These are phyloP conservation scores for Rubia balearica DNA, from an alignment of 305 asterid genomes.

Conservation along the genomic window DNA sequence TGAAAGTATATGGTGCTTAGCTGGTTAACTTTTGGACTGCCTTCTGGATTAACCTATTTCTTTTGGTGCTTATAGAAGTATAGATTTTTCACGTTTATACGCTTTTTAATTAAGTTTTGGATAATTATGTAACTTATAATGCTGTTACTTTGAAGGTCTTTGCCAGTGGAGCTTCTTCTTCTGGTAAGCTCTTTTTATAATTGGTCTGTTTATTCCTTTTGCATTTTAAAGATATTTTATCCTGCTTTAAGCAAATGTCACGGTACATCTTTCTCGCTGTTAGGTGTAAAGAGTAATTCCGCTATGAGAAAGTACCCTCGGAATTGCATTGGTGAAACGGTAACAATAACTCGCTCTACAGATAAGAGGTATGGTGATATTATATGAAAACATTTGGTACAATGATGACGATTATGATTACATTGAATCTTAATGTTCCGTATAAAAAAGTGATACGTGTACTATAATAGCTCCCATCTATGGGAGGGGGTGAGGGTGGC, in stretches of 20 bases:
- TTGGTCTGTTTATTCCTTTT: slow-evolving; percentile 8
- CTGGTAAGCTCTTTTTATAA: slow-evolving; percentile 35
- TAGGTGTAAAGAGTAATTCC: slow-evolving; percentile 38
- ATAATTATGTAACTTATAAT: slow-evolving; percentile 22
- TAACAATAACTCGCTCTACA: slow-evolving; percentile 40
- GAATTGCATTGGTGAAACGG: slow-evolving; percentile 65
- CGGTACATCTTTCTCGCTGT: slow-evolving; percentile 2
- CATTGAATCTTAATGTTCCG: background rate
- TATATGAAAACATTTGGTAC: background rate
- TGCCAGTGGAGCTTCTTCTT: slow-evolving; percentile 40
- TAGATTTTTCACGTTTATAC: too few species aligned
- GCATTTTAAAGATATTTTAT: background rate
- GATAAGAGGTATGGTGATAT: slow-evolving; percentile 62
- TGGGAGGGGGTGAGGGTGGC: background rate
- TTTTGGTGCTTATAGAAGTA: background rate
- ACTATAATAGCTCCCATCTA: background rate
- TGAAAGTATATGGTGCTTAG: background rate
- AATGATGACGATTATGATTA: background rate
- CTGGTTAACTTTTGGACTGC: background rate
- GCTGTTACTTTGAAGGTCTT: slow-evolving; percentile 31
- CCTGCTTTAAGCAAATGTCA: background rate
- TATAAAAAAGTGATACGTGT: background rate
- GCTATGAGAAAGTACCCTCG: slow-evolving; percentile 34
- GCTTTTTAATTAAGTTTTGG: background rate
- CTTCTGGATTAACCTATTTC: background rate